These are phyloP conservation scores for Herpetospermum pedunculosum DNA, from an alignment of 306 rosid genomes.

Conservation along the genomic window DNA sequence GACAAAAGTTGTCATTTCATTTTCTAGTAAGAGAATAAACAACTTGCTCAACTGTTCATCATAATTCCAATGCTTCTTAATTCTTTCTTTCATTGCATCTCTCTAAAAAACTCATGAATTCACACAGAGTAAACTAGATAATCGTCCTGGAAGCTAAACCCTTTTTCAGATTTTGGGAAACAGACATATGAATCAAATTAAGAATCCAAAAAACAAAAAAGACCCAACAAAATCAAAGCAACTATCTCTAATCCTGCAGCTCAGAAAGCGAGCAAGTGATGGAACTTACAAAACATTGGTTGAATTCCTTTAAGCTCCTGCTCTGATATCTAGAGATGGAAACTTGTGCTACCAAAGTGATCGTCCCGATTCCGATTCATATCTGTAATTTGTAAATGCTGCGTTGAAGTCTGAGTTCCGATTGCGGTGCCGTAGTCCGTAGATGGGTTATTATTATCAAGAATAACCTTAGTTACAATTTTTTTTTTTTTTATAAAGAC, in stretches of 20 bases:
- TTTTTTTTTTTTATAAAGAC: no score
- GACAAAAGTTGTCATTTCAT: neutral
- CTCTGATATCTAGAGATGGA: neutral
- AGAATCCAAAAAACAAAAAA: neutral
- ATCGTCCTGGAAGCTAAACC: neutral
- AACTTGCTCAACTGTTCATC: no score
- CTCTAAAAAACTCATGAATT: no score
- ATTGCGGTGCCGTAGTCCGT: neutral
- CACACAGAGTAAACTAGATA: neutral
- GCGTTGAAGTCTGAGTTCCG: neutral
- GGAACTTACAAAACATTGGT: constrained; percentile 5
- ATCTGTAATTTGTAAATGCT: neutral
- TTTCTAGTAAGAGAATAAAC: no score
- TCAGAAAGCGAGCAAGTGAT: no score
- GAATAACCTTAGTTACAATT: no score
- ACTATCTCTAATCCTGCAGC: no score
- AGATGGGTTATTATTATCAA: no score
- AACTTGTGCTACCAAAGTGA: neutral
- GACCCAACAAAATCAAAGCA: neutral
- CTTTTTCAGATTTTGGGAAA: neutral
- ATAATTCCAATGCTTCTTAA: neutral
- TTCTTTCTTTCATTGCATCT: neutral
- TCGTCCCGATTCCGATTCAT: neutral
- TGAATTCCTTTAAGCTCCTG: neutral
- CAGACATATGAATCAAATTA: neutral